Evolutionary conservation across 2,329 filamentous ascomycete genomes (phyloP), one percentile per base, ranked within the genome.

Genomic region (Cladosporium velox): DNA sequence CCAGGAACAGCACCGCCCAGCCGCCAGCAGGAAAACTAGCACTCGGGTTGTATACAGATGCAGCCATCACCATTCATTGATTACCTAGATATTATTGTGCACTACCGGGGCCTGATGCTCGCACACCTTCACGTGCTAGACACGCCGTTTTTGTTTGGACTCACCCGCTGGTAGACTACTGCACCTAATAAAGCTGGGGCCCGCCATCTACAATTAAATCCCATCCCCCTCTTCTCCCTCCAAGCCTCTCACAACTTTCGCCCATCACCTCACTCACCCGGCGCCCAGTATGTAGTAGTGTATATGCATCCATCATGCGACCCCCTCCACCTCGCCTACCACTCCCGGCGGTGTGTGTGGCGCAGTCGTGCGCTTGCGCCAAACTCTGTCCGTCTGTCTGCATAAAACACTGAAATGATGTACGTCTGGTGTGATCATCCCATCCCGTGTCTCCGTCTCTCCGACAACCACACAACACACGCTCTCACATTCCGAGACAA

Each of bases 361-460:
- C 52, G 52, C 52, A 47, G 41, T 55, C 14, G 11, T 35, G 34
- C 34, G 11, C 24, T 32, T 28, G 8, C 28, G 28, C 28, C 18
- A 55, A 54, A 5, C 38, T 44, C 38, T 21, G 38, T n/a, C 15
- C 32, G 32, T 26, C 49, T 32, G 26, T 15, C 21, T 52, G 49
- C 49, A 52, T n/a, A 8, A 54, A 54, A 30, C 15, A 30, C 18
- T 10, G 4, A 18, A n/a, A 47, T 47, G 41, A 21, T 47, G 41
- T 21, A 47, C 21, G 41, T 47, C 41, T 47, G 41, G 41, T 21
- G 41, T 47, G 41, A 47, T 47, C 41, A 47, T 24, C 54, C 58
- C 26, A 41, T 21, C 55, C 59, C 28, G 59, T 62, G 30, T 24
- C 59, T 47, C 6, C 59, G 59, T 62, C 47, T 24, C 59, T 47